These are phyloP conservation scores for Psilocybe subaeruginosa DNA, from an alignment of 768 basidiomycete genomes.

Conservation along the genomic window DNA sequence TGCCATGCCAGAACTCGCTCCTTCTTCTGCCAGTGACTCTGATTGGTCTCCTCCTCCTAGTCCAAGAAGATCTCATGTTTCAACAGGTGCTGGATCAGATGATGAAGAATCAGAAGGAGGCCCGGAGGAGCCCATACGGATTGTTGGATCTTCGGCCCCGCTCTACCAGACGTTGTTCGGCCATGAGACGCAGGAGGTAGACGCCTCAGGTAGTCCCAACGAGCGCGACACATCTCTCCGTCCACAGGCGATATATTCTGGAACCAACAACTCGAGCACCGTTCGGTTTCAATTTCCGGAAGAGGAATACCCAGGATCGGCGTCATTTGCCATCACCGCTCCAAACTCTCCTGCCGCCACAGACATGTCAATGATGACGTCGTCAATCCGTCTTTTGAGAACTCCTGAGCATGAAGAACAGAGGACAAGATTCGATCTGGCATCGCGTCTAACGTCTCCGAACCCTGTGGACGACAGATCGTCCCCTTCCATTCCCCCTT, in stretches of 20 bases:
- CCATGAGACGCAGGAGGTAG: neutral
- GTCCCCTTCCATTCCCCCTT: too few species aligned
- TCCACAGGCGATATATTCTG: constrained; percentile 2
- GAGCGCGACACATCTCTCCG: neutral
- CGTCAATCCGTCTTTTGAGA: neutral
- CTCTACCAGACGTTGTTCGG: neutral
- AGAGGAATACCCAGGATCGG: neutral
- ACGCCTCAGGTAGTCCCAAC: neutral
- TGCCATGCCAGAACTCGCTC: neutral
- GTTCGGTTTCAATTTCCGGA: constrained; percentile 5
- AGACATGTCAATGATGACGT: constrained; percentile 1
- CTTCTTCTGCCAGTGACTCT: neutral
- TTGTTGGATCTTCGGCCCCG: too few species aligned
- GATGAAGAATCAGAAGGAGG: too few species aligned
- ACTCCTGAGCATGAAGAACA: neutral
- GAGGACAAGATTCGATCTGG: neutral
- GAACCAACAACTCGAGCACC: neutral
- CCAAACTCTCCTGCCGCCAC: neutral
- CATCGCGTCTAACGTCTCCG: neutral
- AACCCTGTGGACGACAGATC: neutral
- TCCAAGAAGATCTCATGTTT: too few species aligned
- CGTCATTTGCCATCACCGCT: neutral
- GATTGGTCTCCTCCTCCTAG: neutral
- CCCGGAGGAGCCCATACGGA: too few species aligned
- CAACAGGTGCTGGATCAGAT: too few species aligned